Evolutionary conservation across 768 basidiomycete genomes (phyloP), one percentile per base, ranked within the genome.

Genomic region (Serendipita sp.): DNA sequence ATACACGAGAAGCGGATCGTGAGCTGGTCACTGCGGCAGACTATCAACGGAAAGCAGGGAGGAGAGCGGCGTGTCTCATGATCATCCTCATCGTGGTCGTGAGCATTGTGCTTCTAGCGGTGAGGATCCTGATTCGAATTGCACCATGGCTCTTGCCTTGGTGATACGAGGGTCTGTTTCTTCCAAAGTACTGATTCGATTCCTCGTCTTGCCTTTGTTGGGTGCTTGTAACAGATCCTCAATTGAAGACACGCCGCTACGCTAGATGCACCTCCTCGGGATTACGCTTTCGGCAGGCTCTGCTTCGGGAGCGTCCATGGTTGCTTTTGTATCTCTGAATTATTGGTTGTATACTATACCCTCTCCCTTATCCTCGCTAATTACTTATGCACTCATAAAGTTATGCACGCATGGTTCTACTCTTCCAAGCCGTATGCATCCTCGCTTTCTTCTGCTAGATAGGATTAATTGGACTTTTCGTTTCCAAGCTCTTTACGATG

Each of bases 1-100:
- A 97, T 70, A 92, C 91, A 1, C 75, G 81, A 1, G 82, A 83
- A 42, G 95, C 93, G 14, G 82, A 88, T 1, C 84, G 87, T 64
- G 94, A 99, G 72, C 79, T 98, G 34, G 83, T 80, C 1, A 88
- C 87, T 16, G 96, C 96, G 3, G 84, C 88, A 62, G 90, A 90
- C 20, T 94, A 96, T 71, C 96, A 99, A 73, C 83, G 92, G 51
- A 95, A 84, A 71, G 96, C 96, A 1, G 95, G 95, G 14, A 79
- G 85, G 28, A 77, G 96, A 22, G 92, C 92, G 63, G 83, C 88
- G 0, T 98, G 93, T 72, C 77, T 99, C 62, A 83, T 94, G 81
- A 70, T 99, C 13, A 81, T 99, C 51, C 76, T 99, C 56, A 82
- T 86, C 30, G 72, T 97, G 62, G 96, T 99, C 1, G 79, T 86